Base-by-base conservation (phyloP, 495 filamentous ascomycete species). In the Pseudoneurospora amorphoporcata region DNA sequence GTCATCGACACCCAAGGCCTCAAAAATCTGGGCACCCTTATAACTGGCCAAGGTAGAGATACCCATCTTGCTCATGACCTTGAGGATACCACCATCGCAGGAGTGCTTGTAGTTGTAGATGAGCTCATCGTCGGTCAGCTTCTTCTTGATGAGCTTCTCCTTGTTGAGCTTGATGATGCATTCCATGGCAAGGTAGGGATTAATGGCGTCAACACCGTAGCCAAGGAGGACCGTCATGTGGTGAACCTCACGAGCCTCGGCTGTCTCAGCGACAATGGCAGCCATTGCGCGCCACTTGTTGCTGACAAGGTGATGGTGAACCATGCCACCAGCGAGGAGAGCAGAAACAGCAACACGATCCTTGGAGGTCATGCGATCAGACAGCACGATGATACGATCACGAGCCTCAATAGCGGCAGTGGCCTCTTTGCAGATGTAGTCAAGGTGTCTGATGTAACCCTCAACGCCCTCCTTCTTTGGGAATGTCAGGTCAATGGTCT, bases 1-100 rank as follows among this genome's bases (percentile, higher is more conserved):
- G 79, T 97, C 95, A 78, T 98, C 95, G 39, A 99, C 90, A 82
- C 95, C 95, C 61, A 99, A 90, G n/a, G 96, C 95, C 80, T 99
- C 95, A 75, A 98, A 99, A 75, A 99, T 99, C 84, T 99, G 95
- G 70, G 95, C 95, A 80, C 95, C 95, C 86, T 99, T 99, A 87
- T 99, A 99, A 76, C 92, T 96, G 80, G 95, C 93, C 61, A 99
- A 85, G 65, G 95, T 99, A 12, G 95, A 99, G 76, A 99, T 99
- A 83, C 95, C 95, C 95, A 99, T 99, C 87, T 99, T 99, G 83
- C 93, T 97, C 95, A 99, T 99, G 79, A 99, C 95, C 85, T 99
- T 99, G 72, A 99, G 87, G 73, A 99, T 97, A 82, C 95, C 95
- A 76, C 95, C 95, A 77, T 98, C 96, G 77, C 93, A 96, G 68